Evolutionary conservation across 345 rosid genomes (phyloP), one percentile per base, ranked within the genome.

Genomic region (Conringia planisiliqua): DNA sequence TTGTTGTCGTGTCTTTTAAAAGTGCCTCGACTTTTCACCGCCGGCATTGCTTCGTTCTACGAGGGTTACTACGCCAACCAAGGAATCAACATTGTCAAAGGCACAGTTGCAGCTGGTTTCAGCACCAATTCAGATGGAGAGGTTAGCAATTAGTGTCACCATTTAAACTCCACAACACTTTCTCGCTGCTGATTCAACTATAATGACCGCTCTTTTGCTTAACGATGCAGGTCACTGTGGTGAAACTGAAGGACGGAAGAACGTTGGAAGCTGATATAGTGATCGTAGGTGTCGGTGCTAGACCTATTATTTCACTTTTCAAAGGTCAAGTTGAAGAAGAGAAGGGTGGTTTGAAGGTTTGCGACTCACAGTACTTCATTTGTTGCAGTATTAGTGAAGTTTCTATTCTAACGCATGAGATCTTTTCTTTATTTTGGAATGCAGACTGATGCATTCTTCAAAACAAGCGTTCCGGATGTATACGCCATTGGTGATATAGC

Each of bases 401-500:
- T 40, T 62, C 1, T 16, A n/a, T 13, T 46, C 14, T 47, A 7
- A 55, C 32, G 35, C 12, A 56, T 52, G 55, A 18, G 22, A 20
- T 67, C 56, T 67, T 50, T 62, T 18, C 24, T 22, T 22, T 22
- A 1, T 22, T 22, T 26, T 46, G 29, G 42, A 13, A 0, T 54
- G 12, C 74, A 78, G 75, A 79, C 82, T 20, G 82, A 79, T 71
- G 77, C 46, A 16, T 79, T 70, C 66, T 79, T 75, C 52, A 79
- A 52, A 70, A 79, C 82, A 58, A 75, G 80, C 10, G 40, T 59
- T 12, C 82, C 96, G 20, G 85, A 84, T 81, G 97, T 95, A 56
- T 95, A 88, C 82, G 99, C 97, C 55, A 86, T 95, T 33, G 99
- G 97, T 12, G 99, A 93, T 84, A 86, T 92, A 58, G 97, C 92